Conservation (phyloP, 2,329 filamentous ascomycete genomes). For the Hawksworthiomyces lignivorus region DNA sequence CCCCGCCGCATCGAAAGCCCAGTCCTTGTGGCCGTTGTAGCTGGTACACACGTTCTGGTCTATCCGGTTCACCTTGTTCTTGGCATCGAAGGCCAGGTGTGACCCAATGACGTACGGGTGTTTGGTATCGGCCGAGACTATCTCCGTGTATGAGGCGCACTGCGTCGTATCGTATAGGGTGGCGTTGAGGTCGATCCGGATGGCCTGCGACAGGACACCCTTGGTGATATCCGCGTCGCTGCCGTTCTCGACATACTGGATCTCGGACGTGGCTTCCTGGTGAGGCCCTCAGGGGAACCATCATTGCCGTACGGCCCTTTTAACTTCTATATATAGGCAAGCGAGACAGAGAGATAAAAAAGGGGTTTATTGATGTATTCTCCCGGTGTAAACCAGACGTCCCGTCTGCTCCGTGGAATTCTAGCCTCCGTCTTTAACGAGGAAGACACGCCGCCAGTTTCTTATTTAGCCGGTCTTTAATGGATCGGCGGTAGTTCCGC, state of each 20-base stretch:
- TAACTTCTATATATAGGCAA: no score
- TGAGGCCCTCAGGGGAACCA: no score
- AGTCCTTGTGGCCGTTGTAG: constrained; percentile 13
- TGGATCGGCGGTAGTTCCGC: no score
- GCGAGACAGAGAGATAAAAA: no score
- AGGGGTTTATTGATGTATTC: no score
- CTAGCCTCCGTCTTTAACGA: no score
- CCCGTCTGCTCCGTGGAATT: no score
- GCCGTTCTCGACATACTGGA: constrained; percentile 17
- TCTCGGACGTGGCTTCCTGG: no score
- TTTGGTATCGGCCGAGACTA: constrained; percentile 9
- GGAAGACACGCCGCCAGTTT: no score
- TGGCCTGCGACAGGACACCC: constrained; percentile 16
- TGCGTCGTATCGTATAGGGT: constrained; percentile 17
- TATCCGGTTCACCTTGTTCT: constrained; percentile 4
- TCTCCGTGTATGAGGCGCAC: constrained; percentile 16
- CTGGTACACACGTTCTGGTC: constrained; percentile 19
- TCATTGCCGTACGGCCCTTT: no score
- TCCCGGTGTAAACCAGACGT: no score
- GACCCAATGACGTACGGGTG: constrained; percentile 17
- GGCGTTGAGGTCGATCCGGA: constrained; percentile 17
- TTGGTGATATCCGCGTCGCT: constrained; percentile 12
- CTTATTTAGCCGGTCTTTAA: no score
- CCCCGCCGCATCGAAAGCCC: constrained; percentile 9
- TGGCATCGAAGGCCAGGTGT: constrained; percentile 11